Evolutionary conservation across 345 rosid species (phyloP).

Genomic region (Noccaea bulbosa): DNA sequence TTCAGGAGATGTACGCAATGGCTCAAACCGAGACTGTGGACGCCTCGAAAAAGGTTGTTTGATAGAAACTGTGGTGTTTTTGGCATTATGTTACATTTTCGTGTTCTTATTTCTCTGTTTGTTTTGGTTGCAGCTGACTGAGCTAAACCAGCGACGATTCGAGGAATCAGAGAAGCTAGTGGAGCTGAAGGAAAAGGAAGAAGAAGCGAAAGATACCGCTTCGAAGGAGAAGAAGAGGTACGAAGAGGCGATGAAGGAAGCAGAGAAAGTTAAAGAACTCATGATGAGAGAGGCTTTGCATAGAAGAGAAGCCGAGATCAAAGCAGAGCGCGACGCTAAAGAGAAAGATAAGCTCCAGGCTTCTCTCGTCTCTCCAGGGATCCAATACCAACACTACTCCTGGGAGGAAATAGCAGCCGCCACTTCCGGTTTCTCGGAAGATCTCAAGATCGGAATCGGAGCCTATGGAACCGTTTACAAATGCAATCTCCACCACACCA

Average conservation of each 20-base stretch:
- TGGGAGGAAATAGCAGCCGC: conserved; percentile 47
- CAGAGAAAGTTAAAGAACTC: conserved; percentile 46
- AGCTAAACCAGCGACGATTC: conserved; percentile 51
- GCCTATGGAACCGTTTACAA: conserved; percentile 48
- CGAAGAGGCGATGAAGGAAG: conserved; percentile 67
- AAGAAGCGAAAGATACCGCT: conserved; percentile 57
- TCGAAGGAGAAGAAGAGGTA: conserved; percentile 60
- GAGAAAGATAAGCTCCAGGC: conserved; percentile 72
- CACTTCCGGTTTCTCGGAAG: conserved; percentile 38
- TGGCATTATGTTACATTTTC: background rate
- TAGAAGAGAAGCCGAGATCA: conserved; percentile 63
- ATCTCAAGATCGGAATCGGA: conserved; percentile 47
- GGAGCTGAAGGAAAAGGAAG: conserved; percentile 58
- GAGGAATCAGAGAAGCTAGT: conserved; percentile 64
- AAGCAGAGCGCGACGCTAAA: conserved; percentile 58
- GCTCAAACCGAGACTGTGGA: conserved; percentile 80
- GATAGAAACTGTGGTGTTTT: background rate
- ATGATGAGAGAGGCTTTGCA: conserved; percentile 66
- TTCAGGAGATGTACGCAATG: conserved; percentile 73
- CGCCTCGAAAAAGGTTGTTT: conserved; percentile 75
- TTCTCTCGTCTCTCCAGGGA: conserved; percentile 33
- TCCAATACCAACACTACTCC: conserved; percentile 41
- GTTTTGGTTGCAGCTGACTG: conserved; percentile 53
- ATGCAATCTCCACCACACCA: conserved; percentile 45
- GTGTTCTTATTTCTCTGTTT: background rate